phyloP scores from a whole-genome alignment of 306 rosid species.

The Hippophae tibetana region DNA sequence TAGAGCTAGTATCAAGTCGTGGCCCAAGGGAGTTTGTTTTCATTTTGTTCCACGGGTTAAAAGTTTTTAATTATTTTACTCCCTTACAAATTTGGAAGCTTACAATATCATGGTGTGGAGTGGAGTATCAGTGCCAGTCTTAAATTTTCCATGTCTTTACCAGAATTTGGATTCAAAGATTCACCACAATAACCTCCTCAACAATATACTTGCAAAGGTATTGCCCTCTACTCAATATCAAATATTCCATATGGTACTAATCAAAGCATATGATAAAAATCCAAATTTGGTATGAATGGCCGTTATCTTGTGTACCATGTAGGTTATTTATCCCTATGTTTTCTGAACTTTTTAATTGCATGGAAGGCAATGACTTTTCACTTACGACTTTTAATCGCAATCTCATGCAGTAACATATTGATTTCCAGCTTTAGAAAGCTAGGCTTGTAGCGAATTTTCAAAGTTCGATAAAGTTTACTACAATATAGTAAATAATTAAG shows the following conservation, averaged over 20 bases:
- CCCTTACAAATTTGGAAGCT: too few relatives aligned
- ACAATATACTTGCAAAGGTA: slow-evolving; percentile 90
- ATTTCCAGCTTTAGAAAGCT: too few relatives aligned
- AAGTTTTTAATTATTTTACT: too few relatives aligned
- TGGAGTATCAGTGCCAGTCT: too few relatives aligned
- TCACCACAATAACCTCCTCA: slow-evolving; percentile 87
- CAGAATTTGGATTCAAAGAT: slow-evolving; percentile 94
- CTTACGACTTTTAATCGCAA: too few relatives aligned
- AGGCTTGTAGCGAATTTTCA: too few relatives aligned
- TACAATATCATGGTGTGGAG: too few relatives aligned
- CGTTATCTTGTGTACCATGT: neutral
- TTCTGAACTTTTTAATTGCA: neutral
- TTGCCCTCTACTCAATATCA: slow-evolving; percentile 8
- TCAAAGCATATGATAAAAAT: slow-evolving; percentile 5
- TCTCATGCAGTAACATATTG: too few relatives aligned
- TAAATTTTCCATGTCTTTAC: slow-evolving; percentile 2
- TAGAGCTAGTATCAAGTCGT: too few relatives aligned
- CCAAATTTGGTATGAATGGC: neutral
- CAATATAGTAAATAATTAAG: neutral
- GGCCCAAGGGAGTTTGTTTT: too few relatives aligned
- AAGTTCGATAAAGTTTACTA: neutral
- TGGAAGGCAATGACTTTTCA: neutral
- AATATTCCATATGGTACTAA: neutral
- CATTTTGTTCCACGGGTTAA: too few relatives aligned
- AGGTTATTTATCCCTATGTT: neutral